Base-by-base conservation (phyloP, 2,329 filamentous ascomycete species). In the Xylariaceae sp. region DNA sequence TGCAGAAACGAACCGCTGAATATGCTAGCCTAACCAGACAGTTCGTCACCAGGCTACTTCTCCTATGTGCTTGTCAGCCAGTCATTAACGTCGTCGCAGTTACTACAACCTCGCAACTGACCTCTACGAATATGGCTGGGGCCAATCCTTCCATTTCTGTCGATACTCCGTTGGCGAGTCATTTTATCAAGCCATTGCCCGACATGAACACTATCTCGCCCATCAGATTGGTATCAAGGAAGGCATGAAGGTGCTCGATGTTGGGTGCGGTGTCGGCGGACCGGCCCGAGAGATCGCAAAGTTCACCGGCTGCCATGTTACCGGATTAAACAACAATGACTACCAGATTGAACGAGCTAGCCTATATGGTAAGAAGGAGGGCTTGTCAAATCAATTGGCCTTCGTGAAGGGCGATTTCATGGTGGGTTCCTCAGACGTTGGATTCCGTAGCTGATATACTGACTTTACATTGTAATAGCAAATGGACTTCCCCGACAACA, bases 101-200 rank as follows among this genome's bases (percentile, higher is more conserved):
- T 96, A 97, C 83, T 97, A 97, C 81, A 96, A 97, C 78, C 85
- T 96, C 47, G 92, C 91, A n/a, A 97, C 93, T 65, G 93, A 96
- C 71, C 77, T 96, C 48, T 96, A 96, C 81, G 95, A 98, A 80
- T 95, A 96, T 68, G 95, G 93, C 68, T 99, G 95, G 93, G 91
- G 91, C 60, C 88, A 92, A 70, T 93, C 89, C 48, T 99, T 99
- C 84, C 93, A 99, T 79, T 98, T 99, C 83, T 96, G 91, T 79
- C 91, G 93, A 62, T 97, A 93, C 77, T 89, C 91, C 52, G 80
- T 87, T 66, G 89, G 89, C 71, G 95, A 99, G 79, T 80, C 86
- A 50, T 98, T 98, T 80, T 81, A 86, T 75, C 90, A 96, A 77
- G 93, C 93, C 60, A 93, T 98, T 76, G 91, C 93, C 64, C 89